These are phyloP conservation scores for Breviolum minutum DNA, from an alignment of 73 alveolate species.

Conservation along the genomic window DNA sequence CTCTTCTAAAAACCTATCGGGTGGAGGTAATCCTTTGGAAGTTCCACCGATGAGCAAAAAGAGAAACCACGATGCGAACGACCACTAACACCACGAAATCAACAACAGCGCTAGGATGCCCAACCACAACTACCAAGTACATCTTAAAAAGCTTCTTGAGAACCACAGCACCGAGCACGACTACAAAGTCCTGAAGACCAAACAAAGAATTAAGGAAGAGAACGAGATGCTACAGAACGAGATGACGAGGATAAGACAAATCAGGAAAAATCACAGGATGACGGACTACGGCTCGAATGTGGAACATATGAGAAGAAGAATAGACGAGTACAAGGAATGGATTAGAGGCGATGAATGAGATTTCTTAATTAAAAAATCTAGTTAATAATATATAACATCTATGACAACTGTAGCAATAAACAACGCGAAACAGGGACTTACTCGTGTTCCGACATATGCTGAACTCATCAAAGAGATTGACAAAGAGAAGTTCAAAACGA, in stretches of 20 bases:
- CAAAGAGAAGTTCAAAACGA: constrained; percentile 33
- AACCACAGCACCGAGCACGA: constrained; percentile 61
- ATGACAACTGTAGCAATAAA: constrained; percentile 7
- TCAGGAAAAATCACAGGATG: constrained; percentile 41
- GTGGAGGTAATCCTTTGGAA: neutral
- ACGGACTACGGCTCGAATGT: constrained; percentile 46
- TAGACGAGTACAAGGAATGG: constrained; percentile 28
- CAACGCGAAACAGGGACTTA: constrained; percentile 42
- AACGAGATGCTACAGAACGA: constrained; percentile 60
- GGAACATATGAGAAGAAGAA: constrained; percentile 3
- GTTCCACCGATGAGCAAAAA: constrained; percentile 12
- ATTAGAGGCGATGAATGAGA: constrained; percentile 20
- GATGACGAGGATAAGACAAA: constrained; percentile 22
- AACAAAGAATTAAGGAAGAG: constrained; percentile 56
- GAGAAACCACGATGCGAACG: neutral
- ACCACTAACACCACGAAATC: constrained; percentile 59
- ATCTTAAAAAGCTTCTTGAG: neutral
- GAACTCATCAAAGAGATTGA: constrained; percentile 20
- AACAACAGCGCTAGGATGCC: constrained; percentile 60
- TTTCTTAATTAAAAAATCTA: neutral
- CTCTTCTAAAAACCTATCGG: neutral
- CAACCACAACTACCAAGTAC: neutral
- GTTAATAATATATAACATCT: constrained; percentile 3
- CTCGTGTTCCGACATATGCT: neutral
- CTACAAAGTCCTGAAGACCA: constrained; percentile 6